Conservation (phyloP, 2,329 filamentous ascomycete species). For the Ampelomyces quisqualis region DNA sequence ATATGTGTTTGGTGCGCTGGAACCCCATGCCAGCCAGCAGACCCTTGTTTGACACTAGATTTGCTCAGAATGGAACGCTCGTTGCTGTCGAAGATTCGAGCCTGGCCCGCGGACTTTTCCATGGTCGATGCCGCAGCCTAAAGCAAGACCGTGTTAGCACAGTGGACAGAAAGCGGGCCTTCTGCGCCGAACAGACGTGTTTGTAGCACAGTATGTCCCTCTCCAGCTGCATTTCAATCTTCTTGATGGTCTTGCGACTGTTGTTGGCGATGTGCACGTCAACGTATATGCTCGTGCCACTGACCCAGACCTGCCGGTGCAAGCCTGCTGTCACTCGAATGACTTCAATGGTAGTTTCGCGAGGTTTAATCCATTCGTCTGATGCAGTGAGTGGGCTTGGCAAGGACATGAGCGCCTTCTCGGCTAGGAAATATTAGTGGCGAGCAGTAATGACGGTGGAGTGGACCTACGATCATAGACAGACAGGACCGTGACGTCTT, state of each 20-base stretch:
- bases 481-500: constrained; percentile 53
- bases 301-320: constrained; percentile 61
- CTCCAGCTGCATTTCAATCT: constrained; percentile 55
- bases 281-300: constrained; percentile 56
- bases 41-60: constrained; percentile 47
- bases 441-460: background rate
- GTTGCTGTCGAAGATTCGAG: constrained; percentile 55
- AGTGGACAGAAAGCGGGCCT: background rate
- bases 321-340: constrained; percentile 55
- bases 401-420: constrained; percentile 56
- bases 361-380: constrained; percentile 49
- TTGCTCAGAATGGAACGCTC: constrained; percentile 52
- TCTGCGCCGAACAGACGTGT: constrained; percentile 41
- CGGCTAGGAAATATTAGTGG: constrained; percentile 40
- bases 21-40: constrained; percentile 52
- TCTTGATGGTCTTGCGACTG: constrained; percentile 52
- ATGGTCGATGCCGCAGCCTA: constrained; percentile 52
- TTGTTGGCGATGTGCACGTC: constrained; percentile 56
- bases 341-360: constrained; percentile 46
- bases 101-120: constrained; percentile 53
- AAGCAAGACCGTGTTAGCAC: constrained; percentile 21
- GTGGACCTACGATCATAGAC: constrained; percentile 54
- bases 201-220: constrained; percentile 54
- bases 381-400: constrained; percentile 54
- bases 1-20: constrained; percentile 49